Conservation (phyloP, 1,284 basidiomycete species). For the Cutaneotrichosporon sp. region DNA sequence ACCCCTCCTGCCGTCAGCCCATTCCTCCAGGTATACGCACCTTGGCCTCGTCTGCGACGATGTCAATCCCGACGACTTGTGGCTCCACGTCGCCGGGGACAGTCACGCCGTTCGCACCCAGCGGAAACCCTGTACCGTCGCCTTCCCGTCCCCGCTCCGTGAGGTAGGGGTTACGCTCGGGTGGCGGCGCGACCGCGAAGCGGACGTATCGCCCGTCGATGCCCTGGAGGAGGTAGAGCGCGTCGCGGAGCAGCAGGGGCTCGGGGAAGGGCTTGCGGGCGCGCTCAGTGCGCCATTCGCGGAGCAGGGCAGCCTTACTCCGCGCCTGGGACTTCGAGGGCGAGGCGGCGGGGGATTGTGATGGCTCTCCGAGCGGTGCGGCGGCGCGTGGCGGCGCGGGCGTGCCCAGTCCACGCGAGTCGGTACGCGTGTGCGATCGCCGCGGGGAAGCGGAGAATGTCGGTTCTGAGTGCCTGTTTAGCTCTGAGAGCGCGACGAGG, state of each 20-base stretch:
- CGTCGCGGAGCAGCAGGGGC: slow-evolving; percentile 78
- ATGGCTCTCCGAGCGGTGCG: neutral
- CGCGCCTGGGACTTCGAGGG: slow-evolving; percentile 36
- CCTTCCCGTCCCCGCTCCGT: slow-evolving; percentile 38
- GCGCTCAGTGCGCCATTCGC: slow-evolving; percentile 44
- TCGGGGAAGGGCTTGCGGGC: slow-evolving; percentile 66
- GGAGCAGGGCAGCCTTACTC: slow-evolving; percentile 51
- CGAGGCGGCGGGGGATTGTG: neutral
- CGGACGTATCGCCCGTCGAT: slow-evolving; percentile 91
- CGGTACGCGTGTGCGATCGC: neutral
- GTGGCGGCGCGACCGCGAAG: slow-evolving; percentile 62
- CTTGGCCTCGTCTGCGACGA: slow-evolving; percentile 47
- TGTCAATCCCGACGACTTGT: slow-evolving; percentile 44
- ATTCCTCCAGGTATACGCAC: no score
- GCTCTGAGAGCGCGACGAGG: slow-evolving; percentile 40
- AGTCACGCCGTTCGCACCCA: slow-evolving; percentile 21
- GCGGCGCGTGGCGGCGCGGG: slow-evolving; percentile 3
- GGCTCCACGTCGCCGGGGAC: neutral
- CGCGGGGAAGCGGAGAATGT: slow-evolving; percentile 1
- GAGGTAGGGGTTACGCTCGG: slow-evolving; percentile 59
- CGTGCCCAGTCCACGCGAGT: neutral
- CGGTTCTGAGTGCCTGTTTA: slow-evolving; percentile 18
- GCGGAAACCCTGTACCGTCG: slow-evolving; percentile 40
- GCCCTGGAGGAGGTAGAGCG: slow-evolving; percentile 91
- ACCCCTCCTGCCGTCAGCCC: slow-evolving; percentile 57